Conservation (phyloP, 1,139 yeast genomes). For the Blastobotrys ciferrii region DNA sequence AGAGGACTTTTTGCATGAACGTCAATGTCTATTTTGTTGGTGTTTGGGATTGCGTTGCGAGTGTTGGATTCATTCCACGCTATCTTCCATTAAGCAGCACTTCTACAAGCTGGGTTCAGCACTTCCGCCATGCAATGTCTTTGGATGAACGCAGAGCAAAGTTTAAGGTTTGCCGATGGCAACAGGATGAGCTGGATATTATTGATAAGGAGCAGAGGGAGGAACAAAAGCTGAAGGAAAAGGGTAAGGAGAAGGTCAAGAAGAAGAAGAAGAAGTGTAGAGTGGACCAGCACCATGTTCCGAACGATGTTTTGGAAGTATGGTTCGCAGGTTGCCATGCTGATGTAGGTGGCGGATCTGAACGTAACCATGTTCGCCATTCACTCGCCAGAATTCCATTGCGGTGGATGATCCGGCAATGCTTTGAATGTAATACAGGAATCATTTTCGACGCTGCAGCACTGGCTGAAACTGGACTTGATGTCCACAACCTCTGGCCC, state of each 20-base stretch:
- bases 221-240: neutral
- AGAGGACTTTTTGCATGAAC: constrained; percentile 15
- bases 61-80: constrained; percentile 40
- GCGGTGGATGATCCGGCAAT: constrained; percentile 14
- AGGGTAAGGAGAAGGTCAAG: neutral
- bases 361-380: constrained; percentile 9
- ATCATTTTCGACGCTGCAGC: constrained; percentile 12
- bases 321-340: constrained; percentile 44
- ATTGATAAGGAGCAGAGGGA: neutral
- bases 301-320: constrained; percentile 35
- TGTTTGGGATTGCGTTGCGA: constrained; percentile 42
- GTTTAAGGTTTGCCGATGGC: constrained; percentile 17
- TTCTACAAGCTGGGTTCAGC: constrained; percentile 36
- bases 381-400: constrained; percentile 11
- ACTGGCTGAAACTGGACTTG: constrained; percentile 13
- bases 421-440: constrained; percentile 13
- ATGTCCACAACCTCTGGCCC: constrained; percentile 14
- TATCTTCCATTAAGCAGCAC: constrained; percentile 39
- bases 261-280: neutral
- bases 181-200: constrained; percentile 8
- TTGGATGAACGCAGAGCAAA: constrained; percentile 39
- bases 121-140: constrained; percentile 42
- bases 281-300: constrained; percentile 28
- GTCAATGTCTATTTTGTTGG: constrained; percentile 40
- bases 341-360: constrained; percentile 39